Percentiles rank a stretch among this genome's conserved stretches.
Evolutionary conservation across 2,329 filamentous ascomycete species (phyloP).

Genomic region (Endocalyx cinctus): DNA sequence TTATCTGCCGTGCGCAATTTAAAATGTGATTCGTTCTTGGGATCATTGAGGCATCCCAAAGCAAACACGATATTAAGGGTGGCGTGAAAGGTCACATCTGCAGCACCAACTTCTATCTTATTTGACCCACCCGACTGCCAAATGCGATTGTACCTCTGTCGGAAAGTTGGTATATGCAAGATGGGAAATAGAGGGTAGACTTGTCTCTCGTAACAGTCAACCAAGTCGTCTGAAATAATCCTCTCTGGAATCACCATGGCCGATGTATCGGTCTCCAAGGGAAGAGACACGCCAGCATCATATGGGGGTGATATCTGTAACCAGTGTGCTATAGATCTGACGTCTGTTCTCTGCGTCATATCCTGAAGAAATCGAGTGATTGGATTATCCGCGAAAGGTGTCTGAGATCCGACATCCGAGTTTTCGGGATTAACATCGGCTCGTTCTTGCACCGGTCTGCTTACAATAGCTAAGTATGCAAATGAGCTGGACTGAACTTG

Average conservation of each 20-base stretch:
- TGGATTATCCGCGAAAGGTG: not conserved
- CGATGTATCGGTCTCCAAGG: not conserved
- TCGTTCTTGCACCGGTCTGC: too few relatives aligned
- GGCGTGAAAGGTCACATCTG: not conserved
- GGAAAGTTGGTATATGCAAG: too few relatives aligned
- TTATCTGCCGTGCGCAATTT: not conserved
- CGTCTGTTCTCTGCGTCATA: constrained; percentile 1
- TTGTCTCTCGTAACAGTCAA: too few relatives aligned
- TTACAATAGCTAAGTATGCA: too few relatives aligned
- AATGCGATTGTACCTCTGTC: too few relatives aligned
- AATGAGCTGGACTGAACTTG: too few relatives aligned
- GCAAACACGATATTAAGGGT: constrained; percentile 1
- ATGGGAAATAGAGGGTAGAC: too few relatives aligned
- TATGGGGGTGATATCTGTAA: not conserved
- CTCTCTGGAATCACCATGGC: not conserved
- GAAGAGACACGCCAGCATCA: not conserved
- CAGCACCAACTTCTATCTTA: not conserved
- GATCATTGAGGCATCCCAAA: not conserved
- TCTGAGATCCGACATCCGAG: not conserved
- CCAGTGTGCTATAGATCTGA: not conserved
- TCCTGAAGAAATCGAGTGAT: not conserved
- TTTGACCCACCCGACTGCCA: too few relatives aligned
- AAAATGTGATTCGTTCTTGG: not conserved
- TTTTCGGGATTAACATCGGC: too few relatives aligned
- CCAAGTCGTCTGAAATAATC: not conserved